These are phyloP conservation scores for Colletotrichum echinochloae DNA, from an alignment of 2,329 filamentous ascomycete species.

Conservation along the genomic window DNA sequence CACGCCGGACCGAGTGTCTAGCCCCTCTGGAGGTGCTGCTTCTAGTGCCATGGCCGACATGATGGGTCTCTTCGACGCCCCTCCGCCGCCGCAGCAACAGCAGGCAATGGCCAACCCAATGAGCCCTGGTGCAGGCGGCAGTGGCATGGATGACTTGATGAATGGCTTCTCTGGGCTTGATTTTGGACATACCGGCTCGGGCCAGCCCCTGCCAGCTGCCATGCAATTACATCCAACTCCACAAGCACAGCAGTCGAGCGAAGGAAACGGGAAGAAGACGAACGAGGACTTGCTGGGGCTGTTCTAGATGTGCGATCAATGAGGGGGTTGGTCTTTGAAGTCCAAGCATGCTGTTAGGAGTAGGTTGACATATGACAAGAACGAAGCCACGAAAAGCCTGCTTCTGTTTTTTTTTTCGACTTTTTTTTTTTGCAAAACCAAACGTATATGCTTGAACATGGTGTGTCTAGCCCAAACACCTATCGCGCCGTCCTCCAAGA, in stretches of 20 bases:
- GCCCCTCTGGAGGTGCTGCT: conserved; percentile 62
- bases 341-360: conserved; percentile 39
- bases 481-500: conserved; percentile 22
- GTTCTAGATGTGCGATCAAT: conserved; percentile 48
- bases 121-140: conserved; percentile 48
- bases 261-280: conserved; percentile 63
- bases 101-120: conserved; percentile 49
- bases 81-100: conserved; percentile 63
- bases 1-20: conserved; percentile 77
- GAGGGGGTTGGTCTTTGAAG: conserved; percentile 22
- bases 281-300: conserved; percentile 70
- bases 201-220: conserved; percentile 73
- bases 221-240: conserved; percentile 63
- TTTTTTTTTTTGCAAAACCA: background rate
- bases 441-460: conserved; percentile 28
- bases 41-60: conserved; percentile 70
- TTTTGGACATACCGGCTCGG: conserved; percentile 68
- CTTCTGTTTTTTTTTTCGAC: conserved; percentile 27
- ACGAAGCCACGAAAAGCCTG: conserved; percentile 40
- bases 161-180: conserved; percentile 88
- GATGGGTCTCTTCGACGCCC: conserved; percentile 78
- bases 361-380: conserved; percentile 41
- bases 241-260: conserved; percentile 48
- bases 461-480: conserved; percentile 17
- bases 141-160: conserved; percentile 87